phyloP scores from a whole-genome alignment of 2,329 filamentous ascomycete species.

The Pseudogymnoascus sp. region DNA sequence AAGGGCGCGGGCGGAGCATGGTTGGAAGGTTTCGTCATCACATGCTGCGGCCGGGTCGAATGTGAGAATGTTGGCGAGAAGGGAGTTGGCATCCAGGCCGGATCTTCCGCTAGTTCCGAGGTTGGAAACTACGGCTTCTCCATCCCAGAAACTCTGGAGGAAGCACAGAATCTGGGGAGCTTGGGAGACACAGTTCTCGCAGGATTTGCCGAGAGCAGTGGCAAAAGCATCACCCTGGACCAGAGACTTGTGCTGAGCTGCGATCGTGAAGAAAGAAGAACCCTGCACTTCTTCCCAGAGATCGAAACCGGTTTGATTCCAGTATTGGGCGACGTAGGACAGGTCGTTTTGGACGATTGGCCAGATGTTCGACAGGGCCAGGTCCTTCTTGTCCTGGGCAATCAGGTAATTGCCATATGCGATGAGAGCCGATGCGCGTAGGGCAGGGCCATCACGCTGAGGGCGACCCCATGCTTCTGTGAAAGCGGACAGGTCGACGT shows the following conservation, averaged over 20 bases:
- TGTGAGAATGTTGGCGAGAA: slow-evolving; percentile 57
- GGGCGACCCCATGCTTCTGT: slow-evolving; percentile 67
- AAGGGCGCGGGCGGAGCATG: slow-evolving; percentile 46
- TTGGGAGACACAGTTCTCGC: slow-evolving; percentile 48
- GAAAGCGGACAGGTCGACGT: slow-evolving; percentile 55
- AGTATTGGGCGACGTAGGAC: slow-evolving; percentile 66
- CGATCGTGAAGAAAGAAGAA: slow-evolving; percentile 71
- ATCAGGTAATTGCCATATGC: slow-evolving; percentile 67
- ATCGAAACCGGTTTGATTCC: slow-evolving; percentile 59
- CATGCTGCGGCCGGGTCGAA: slow-evolving; percentile 64
- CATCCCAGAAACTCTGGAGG: slow-evolving; percentile 64
- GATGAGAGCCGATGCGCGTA: slow-evolving; percentile 67
- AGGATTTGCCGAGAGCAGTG: slow-evolving; percentile 51
- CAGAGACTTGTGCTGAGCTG: slow-evolving; percentile 60
- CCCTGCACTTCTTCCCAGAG: slow-evolving; percentile 77
- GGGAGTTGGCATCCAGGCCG: slow-evolving; percentile 64
- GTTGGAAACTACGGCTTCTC: slow-evolving; percentile 60
- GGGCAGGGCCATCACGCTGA: slow-evolving; percentile 70
- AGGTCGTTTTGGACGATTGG: slow-evolving; percentile 71
- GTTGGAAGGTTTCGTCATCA: slow-evolving; percentile 67
- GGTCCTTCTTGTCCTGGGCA: slow-evolving; percentile 45
- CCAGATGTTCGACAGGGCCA: slow-evolving; percentile 51
- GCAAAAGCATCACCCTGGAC: slow-evolving; percentile 62
- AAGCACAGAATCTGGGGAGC: slow-evolving; percentile 68
- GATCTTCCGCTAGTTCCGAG: slow-evolving; percentile 53